Conservation (phyloP, 2,329 filamentous ascomycete genomes). For the Lomentospora prolificans region DNA sequence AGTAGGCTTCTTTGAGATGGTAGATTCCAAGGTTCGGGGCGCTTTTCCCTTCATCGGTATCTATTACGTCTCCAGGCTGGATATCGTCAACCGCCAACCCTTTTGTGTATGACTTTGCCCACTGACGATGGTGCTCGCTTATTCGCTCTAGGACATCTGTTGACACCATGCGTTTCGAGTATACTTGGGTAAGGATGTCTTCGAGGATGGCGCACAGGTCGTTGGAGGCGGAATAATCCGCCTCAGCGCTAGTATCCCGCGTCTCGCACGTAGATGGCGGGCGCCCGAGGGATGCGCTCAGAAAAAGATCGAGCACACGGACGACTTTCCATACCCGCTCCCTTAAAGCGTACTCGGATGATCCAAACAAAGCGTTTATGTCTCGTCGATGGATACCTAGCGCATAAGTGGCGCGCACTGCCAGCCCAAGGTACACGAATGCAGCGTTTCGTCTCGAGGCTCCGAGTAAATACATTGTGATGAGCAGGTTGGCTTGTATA, state of each 20-base stretch:
- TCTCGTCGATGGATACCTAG: slow-evolving; percentile 22
- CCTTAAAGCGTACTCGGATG: slow-evolving; percentile 12
- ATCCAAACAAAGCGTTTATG: slow-evolving; percentile 15
- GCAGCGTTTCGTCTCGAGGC: slow-evolving; percentile 26
- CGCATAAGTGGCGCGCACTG: slow-evolving; percentile 25
- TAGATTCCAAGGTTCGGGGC: slow-evolving; percentile 19
- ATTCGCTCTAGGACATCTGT: slow-evolving; percentile 18
- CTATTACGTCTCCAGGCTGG: slow-evolving; percentile 10
- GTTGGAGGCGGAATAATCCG: slow-evolving; percentile 18
- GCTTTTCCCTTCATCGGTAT: slow-evolving; percentile 11
- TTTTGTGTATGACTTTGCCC: slow-evolving; percentile 15
- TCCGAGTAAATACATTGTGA: slow-evolving; percentile 26
- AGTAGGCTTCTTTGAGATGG: slow-evolving; percentile 26
- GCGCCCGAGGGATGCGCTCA: slow-evolving; percentile 22
- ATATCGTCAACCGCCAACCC: slow-evolving; percentile 14
- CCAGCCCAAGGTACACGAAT: slow-evolving; percentile 27
- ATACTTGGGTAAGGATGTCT: slow-evolving; percentile 23
- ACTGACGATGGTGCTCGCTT: slow-evolving; percentile 17
- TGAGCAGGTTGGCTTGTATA: slow-evolving; percentile 23
- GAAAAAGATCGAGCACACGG: slow-evolving; percentile 22
- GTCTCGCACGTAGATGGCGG: slow-evolving; percentile 23
- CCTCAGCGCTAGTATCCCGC: slow-evolving; percentile 11
- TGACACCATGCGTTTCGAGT: slow-evolving; percentile 20
- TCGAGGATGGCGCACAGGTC: slow-evolving; percentile 28
- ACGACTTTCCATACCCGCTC: slow-evolving; percentile 23